Conservation (phyloP, 2,329 filamentous ascomycete genomes). For the Bipolaris oryzae region DNA sequence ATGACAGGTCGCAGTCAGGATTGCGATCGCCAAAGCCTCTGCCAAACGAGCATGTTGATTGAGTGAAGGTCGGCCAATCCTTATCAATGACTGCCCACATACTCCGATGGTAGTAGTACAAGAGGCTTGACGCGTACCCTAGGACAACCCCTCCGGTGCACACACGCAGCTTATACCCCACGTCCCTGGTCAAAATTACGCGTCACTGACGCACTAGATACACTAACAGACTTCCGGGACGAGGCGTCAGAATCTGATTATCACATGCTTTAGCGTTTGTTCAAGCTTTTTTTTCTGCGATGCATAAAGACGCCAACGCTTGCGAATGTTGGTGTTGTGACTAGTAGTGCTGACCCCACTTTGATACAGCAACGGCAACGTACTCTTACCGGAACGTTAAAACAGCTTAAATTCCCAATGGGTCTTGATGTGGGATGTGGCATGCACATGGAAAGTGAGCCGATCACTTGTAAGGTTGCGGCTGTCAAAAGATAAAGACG, state of each 20-base stretch:
- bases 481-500: not conserved
- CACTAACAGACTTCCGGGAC: not conserved
- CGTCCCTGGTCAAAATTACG: not conserved
- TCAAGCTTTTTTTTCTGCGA: not conserved
- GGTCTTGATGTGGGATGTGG: too few relatives aligned
- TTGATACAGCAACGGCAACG: not conserved
- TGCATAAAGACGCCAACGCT: not conserved
- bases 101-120: not conserved
- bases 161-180: not conserved
- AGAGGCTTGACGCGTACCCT: not conserved
- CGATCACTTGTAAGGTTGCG: not conserved
- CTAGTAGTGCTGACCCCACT: not conserved
- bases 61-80: not conserved
- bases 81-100: not conserved
- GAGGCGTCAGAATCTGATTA: not conserved
- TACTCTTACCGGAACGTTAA: not conserved
- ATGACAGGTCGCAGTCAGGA: not conserved
- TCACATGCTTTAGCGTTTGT: not conserved
- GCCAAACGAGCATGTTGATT: not conserved
- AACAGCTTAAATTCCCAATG: not conserved
- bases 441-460: not conserved
- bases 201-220: not conserved
- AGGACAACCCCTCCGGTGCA: not conserved
- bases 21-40: not conserved
- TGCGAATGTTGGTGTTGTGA: not conserved